A percentile compares a stretch with the other conserved stretches of the same genome.
Conservation (phyloP, 2,329 filamentous ascomycete species). For the Karstenula rhodostoma region DNA sequence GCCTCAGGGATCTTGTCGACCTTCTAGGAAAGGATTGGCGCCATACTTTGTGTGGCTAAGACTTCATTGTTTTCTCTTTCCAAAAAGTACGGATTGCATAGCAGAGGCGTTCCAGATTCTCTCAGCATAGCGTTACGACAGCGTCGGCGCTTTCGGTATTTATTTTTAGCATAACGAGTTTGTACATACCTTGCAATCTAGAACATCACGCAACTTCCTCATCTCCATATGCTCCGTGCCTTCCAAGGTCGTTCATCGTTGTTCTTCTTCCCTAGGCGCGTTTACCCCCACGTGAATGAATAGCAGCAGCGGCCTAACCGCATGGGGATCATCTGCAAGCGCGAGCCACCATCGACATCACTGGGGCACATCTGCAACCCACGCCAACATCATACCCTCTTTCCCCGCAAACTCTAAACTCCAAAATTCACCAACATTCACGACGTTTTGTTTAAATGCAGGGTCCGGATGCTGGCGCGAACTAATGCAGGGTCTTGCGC, state of each 20-base stretch:
- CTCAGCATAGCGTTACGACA: neutral
- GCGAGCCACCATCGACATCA: neutral
- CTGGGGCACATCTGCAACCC: neutral
- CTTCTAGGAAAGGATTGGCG: neutral
- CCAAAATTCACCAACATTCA: constrained; percentile 2
- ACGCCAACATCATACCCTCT: neutral
- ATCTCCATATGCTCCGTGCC: neutral
- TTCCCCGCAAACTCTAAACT: constrained; percentile 2
- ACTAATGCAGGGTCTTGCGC: neutral
- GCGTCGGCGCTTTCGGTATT: neutral
- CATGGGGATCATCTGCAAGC: constrained; percentile 6
- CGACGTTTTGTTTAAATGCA: neutral
- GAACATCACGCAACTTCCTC: no score
- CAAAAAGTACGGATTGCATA: constrained; percentile 7
- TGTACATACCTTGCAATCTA: neutral
- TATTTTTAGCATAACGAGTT: neutral
- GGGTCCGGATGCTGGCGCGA: neutral
- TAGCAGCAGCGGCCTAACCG: neutral
- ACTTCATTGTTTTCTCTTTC: neutral
- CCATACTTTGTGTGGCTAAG: neutral
- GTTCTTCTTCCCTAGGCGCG: neutral
- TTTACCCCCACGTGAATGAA: neutral
- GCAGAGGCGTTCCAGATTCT: neutral
- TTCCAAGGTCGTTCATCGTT: no score
- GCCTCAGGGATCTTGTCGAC: neutral